A percentile compares a stretch with the other conserved stretches of the same genome.
These are phyloP conservation scores for Podaxis sp. DNA, from an alignment of 768 basidiomycete genomes.

Conservation along the genomic window DNA sequence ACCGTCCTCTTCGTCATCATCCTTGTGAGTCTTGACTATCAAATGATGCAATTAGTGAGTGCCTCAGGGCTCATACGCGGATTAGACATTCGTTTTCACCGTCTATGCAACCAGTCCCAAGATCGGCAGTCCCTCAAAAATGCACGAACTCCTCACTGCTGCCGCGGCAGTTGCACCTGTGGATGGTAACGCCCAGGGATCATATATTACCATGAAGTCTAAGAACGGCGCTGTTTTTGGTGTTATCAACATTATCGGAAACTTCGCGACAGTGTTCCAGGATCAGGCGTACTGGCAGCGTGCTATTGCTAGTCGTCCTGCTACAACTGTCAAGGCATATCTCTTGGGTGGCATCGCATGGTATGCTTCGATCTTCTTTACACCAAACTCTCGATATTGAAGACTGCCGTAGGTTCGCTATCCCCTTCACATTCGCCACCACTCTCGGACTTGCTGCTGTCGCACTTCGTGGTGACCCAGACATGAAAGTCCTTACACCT, in stretches of 20 bases:
- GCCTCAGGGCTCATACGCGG: background rate
- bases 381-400: background rate
- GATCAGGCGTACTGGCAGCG: constrained; percentile 88
- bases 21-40: constrained; percentile 34
- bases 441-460: constrained; percentile 86
- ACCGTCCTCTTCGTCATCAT: constrained; percentile 85
- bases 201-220: constrained; percentile 80
- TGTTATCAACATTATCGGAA: constrained; percentile 84
- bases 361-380: constrained; percentile 29
- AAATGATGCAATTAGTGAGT: background rate
- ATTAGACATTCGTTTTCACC: constrained; percentile 56
- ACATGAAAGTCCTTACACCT: constrained; percentile 42
- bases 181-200: constrained; percentile 77
- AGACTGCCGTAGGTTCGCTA: constrained; percentile 55
- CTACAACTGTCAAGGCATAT: constrained; percentile 87
- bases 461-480: constrained; percentile 61
- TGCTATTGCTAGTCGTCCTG: constrained; percentile 83
- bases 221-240: constrained; percentile 77
- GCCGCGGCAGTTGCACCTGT: constrained; percentile 58
- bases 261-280: constrained; percentile 59
- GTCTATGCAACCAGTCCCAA: constrained; percentile 76
- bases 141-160: constrained; percentile 74
- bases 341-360: constrained; percentile 86
- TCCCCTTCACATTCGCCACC: constrained; percentile 83
- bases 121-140: constrained; percentile 73